These are phyloP conservation scores for Erysimum cheiranthoides DNA, from an alignment of 345 rosid species.

Conservation along the genomic window DNA sequence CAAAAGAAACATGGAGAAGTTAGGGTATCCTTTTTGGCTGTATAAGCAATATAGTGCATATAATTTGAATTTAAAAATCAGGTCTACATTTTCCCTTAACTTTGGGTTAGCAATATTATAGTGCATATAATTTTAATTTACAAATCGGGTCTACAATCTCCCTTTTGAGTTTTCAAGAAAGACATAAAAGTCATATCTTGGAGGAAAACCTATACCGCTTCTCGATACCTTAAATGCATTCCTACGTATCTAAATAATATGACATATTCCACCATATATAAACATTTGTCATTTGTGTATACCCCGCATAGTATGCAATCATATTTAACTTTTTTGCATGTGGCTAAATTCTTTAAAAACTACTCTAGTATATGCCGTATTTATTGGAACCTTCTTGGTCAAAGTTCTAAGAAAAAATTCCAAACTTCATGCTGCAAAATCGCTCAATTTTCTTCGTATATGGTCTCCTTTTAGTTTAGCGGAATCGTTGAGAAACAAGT, in stretches of 20 bases:
- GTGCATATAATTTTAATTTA: background rate
- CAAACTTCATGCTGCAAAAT: no score
- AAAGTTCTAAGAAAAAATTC: no score
- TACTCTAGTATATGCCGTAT: no score
- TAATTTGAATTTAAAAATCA: background rate
- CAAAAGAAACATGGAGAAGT: constrained; percentile 33
- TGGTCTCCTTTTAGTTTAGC: no score
- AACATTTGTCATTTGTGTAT: background rate
- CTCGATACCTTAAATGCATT: background rate
- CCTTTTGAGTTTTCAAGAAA: constrained; percentile 14
- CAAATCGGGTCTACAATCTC: background rate
- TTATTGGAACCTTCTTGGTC: no score
- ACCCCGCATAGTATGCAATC: background rate
- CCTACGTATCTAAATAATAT: background rate
- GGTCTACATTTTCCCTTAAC: constrained; percentile 8
- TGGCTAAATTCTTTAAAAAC: no score
- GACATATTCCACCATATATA: background rate
- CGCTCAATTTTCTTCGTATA: no score
- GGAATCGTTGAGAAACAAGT: no score
- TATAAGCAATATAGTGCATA: constrained; percentile 13
- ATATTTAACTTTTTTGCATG: background rate
- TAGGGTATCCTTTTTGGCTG: constrained; percentile 35
- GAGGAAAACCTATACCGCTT: background rate
- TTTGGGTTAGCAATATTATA: constrained; percentile 26
- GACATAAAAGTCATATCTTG: background rate